These are phyloP conservation scores for Cutaneotrichosporon cyanovorans DNA, from an alignment of 1,284 basidiomycete genomes.

Conservation along the genomic window DNA sequence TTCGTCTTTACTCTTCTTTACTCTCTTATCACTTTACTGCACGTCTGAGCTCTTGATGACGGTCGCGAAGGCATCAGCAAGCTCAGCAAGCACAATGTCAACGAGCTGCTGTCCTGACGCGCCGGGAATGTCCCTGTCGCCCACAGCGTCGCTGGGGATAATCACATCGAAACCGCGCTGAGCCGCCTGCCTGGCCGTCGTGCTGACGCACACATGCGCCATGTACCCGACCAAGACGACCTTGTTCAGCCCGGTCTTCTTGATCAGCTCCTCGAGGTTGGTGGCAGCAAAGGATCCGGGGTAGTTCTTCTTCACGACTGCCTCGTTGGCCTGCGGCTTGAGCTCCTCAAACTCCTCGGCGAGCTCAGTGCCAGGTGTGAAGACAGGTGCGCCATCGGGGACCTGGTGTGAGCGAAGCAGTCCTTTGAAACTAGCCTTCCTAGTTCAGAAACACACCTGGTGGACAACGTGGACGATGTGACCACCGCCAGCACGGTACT, in stretches of 20 bases:
- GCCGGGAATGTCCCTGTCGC: conserved; percentile 27
- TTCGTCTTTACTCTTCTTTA: too few relatives aligned
- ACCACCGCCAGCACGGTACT: conserved; percentile 15
- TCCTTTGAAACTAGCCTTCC: not conserved
- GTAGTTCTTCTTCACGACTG: conserved; percentile 17
- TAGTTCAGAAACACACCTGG: conserved; percentile 5
- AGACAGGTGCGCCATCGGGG: conserved; percentile 22
- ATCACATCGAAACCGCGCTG: conserved; percentile 24
- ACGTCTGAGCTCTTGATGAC: conserved; percentile 13
- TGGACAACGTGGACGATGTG: conserved; percentile 24
- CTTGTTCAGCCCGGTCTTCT: conserved; percentile 17
- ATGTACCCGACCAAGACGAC: conserved; percentile 24
- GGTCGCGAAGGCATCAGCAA: conserved; percentile 16
- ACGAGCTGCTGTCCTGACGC: conserved; percentile 14
- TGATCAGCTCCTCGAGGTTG: conserved; percentile 17
- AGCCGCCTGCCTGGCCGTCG: conserved; percentile 23
- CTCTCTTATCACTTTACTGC: conserved; percentile 6
- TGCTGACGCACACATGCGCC: conserved; percentile 28
- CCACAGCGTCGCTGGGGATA: conserved; percentile 21
- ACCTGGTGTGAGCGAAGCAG: conserved; percentile 7
- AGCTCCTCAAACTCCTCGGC: conserved; percentile 22
- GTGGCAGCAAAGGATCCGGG: conserved; percentile 27
- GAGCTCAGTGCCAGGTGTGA: conserved; percentile 25
- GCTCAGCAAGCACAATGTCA: conserved; percentile 12
- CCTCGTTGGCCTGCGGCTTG: conserved; percentile 14